phyloP scores from a whole-genome alignment of 1,284 basidiomycete species.

The Gastroboletus turbinatus region DNA sequence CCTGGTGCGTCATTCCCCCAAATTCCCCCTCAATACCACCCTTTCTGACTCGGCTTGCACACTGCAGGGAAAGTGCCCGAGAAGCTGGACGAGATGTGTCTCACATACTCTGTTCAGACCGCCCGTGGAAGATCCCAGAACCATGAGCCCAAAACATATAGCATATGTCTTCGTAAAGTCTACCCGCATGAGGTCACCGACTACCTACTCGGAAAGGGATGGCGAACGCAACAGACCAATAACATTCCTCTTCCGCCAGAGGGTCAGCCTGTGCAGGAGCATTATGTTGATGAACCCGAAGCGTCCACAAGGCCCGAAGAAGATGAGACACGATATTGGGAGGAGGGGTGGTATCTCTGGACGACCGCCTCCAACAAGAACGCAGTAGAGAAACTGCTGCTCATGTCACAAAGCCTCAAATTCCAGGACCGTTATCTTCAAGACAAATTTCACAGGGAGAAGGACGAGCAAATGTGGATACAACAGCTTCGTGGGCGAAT shows the following conservation, averaged over 20 bases:
- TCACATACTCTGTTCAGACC: slow-evolving; percentile 70
- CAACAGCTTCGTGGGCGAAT: slow-evolving; percentile 25
- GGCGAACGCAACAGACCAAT: slow-evolving; percentile 20
- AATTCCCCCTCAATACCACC: neutral
- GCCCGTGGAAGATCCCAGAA: slow-evolving; percentile 55
- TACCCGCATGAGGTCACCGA: slow-evolving; percentile 70
- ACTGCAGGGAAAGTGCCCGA: slow-evolving; percentile 53
- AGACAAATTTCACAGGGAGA: slow-evolving; percentile 16
- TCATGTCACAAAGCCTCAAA: slow-evolving; percentile 58
- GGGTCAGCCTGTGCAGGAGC: slow-evolving; percentile 46
- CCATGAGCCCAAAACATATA: slow-evolving; percentile 60
- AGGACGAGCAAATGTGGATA: slow-evolving; percentile 21
- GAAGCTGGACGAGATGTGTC: slow-evolving; percentile 68
- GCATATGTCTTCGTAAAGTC: slow-evolving; percentile 70
- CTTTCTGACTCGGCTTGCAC: slow-evolving; percentile 3
- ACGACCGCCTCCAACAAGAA: slow-evolving; percentile 52
- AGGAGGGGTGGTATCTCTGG: slow-evolving; percentile 77
- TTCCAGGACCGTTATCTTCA: slow-evolving; percentile 42
- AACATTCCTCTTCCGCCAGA: slow-evolving; percentile 59
- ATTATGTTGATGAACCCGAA: slow-evolving; percentile 36
- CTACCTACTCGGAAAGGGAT: slow-evolving; percentile 39
- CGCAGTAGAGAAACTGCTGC: slow-evolving; percentile 53
- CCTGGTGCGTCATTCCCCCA: slow-evolving; percentile 18
- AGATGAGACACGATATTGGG: slow-evolving; percentile 55
- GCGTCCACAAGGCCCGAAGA: slow-evolving; percentile 27